Evolutionary conservation across 2,329 filamentous ascomycete species (phyloP), one percentile per base, ranked within the genome.

Genomic region (Fusarium sp.): DNA sequence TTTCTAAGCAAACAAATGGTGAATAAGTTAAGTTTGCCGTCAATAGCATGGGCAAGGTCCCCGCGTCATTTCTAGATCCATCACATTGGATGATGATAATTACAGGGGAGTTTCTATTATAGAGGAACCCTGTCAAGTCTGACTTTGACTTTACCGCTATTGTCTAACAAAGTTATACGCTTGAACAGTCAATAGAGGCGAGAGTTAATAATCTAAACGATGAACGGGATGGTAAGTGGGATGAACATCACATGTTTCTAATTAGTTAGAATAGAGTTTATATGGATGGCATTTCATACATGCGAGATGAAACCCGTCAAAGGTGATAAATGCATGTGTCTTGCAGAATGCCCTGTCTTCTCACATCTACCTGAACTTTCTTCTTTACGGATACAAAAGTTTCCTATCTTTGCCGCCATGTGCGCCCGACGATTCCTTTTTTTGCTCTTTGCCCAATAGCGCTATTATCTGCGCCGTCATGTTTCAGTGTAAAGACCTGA

Each of bases 401-500:
- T 51, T 34, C 22, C 22, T 32, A 22, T 14, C 29, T 20, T 20
- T 51, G 41, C 42, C 48, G 47, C 51, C 34, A 55, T 45, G 58
- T 57, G 49, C 45, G 24, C 20, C 27, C 32, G 30, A 42, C 24
- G 11, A 63, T 20, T 25, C 18, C 24, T 27, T 27, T 25, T 20
- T 24, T n/a, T 22, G 22, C n/a, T 29, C 6, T 20, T 20, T 20
- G 20, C 40, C 29, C n/a, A 27, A 40, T 34, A 41, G 40, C 32
- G 70, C 45, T 57, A 62, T 70, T 67, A 46, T 41, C 42, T 48
- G 27, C 29, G 45, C 42, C 48, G 22, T 63, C 55, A 55, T 60
- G 70, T 74, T 74, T 74, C 72, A 72, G 69, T 48, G 57, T 48
- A 20, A 45, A 25, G 61, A 41, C 69, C 57, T 61, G 55, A 52